These are phyloP conservation scores for Brassica incana DNA, from an alignment of 345 rosid genomes.

Conservation along the genomic window DNA sequence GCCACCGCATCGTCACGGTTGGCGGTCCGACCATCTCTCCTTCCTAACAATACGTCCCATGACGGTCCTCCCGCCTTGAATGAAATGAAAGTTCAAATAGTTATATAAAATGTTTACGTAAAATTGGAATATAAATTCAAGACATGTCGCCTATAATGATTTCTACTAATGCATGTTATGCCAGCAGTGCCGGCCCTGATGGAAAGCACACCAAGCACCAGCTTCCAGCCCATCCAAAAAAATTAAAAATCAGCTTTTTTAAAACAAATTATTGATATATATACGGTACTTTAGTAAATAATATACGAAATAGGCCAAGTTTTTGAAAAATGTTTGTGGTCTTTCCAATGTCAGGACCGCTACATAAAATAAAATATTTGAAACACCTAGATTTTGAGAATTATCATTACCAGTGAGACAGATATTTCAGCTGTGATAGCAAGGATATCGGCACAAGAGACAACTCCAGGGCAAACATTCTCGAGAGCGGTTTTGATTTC, in stretches of 20 bases:
- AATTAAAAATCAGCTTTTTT: no score
- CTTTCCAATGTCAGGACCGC: no score
- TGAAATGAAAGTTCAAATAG: background rate
- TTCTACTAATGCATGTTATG: background rate
- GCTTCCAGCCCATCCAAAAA: no score
- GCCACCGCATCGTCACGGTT: slow-evolving; percentile 47
- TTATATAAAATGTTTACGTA: background rate
- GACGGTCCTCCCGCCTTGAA: slow-evolving; percentile 76
- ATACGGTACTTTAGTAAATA: no score
- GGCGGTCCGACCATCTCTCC: slow-evolving; percentile 72
- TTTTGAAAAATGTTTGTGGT: no score
- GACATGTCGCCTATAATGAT: background rate
- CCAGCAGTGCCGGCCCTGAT: no score
- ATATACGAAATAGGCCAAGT: no score
- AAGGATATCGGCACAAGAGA: slow-evolving; percentile 65
- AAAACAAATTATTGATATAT: no score
- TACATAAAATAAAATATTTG: background rate
- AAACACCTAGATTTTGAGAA: background rate
- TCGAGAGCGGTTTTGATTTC: slow-evolving; percentile 55
- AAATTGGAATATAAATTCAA: background rate
- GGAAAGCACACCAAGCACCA: no score
- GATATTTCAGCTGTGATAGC: slow-evolving; percentile 51
- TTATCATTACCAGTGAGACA: slow-evolving; percentile 44
- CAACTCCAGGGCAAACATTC: slow-evolving; percentile 53
- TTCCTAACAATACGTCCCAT: slow-evolving; percentile 63